A percentile compares a stretch with the other conserved stretches of the same genome.
These are phyloP conservation scores for Termitomyces eurrhizus DNA, from an alignment of 768 basidiomycete species.

Conservation along the genomic window DNA sequence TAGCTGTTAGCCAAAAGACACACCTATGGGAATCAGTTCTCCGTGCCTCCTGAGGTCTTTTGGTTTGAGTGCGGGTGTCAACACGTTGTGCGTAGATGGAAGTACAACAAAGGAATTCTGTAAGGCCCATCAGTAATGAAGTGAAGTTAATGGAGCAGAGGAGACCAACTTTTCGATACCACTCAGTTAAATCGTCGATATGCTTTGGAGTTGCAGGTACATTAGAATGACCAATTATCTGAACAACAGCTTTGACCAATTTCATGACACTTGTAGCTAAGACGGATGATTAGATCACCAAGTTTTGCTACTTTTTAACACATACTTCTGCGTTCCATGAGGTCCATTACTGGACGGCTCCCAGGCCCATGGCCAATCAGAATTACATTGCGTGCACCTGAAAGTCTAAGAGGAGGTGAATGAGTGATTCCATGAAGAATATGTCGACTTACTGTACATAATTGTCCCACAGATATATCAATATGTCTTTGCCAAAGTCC, in stretches of 20 bases:
- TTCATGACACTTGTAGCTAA: conserved; percentile 51
- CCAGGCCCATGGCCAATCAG: conserved; percentile 88
- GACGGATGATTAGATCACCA: neutral
- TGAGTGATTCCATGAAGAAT: neutral
- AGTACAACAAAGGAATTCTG: conserved; percentile 74
- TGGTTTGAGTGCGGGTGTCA: conserved; percentile 34
- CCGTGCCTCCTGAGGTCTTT: conserved; percentile 62
- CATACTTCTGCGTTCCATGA: conserved; percentile 70
- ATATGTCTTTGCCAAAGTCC: conserved; percentile 50
- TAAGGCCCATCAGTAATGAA: conserved; percentile 4
- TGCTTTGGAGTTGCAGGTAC: conserved; percentile 53
- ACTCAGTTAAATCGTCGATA: conserved; percentile 52
- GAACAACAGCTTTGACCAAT: conserved; percentile 67
- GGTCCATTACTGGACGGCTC: conserved; percentile 68
- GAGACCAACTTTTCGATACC: conserved; percentile 66
- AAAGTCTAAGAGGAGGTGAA: conserved; percentile 46
- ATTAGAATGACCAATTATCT: conserved; percentile 67
- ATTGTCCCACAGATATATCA: conserved; percentile 94
- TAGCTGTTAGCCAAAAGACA: conserved; percentile 2
- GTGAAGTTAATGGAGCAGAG: neutral
- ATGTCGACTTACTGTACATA: conserved; percentile 73
- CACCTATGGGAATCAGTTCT: conserved; percentile 60
- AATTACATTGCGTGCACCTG: conserved; percentile 66
- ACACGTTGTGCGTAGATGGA: conserved; percentile 56
- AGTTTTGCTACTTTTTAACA: neutral